Conservation (phyloP, 371 early-diverging fungal species). For the Fennellomyces sp. region DNA sequence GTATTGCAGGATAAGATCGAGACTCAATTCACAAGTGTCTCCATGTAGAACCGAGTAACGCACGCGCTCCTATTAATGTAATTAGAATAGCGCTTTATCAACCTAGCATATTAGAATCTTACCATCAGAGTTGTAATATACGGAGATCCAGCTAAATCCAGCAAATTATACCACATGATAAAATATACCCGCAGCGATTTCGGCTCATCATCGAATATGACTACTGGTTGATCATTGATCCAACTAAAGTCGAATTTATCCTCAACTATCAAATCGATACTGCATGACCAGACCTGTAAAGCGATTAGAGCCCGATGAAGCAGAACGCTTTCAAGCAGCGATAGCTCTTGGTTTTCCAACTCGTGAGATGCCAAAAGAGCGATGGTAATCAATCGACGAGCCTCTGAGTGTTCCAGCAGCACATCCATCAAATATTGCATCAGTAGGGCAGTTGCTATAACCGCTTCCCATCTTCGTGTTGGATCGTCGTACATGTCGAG, state of each 20-base stretch:
- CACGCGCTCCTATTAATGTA: too few species aligned
- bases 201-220: neutral
- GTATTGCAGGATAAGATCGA: neutral
- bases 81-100: neutral
- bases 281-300: neutral
- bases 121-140: neutral
- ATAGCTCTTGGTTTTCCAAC: neutral
- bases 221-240: neutral
- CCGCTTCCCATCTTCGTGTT: slow-evolving; percentile 9
- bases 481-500: slow-evolving; percentile 25
- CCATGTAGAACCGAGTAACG: too few species aligned
- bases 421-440: neutral
- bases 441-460: slow-evolving; percentile 1
- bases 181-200: neutral
- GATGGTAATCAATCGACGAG: neutral
- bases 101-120: neutral
- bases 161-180: neutral
- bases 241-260: neutral
- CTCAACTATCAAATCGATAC: neutral
- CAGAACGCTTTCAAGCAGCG: neutral
- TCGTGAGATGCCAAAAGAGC: neutral
- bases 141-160: neutral
- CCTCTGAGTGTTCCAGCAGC: neutral
- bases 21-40: neutral
- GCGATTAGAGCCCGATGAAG: neutral